These are phyloP conservation scores for Argentina anserina DNA, from an alignment of 306 rosid species.

Conservation along the genomic window DNA sequence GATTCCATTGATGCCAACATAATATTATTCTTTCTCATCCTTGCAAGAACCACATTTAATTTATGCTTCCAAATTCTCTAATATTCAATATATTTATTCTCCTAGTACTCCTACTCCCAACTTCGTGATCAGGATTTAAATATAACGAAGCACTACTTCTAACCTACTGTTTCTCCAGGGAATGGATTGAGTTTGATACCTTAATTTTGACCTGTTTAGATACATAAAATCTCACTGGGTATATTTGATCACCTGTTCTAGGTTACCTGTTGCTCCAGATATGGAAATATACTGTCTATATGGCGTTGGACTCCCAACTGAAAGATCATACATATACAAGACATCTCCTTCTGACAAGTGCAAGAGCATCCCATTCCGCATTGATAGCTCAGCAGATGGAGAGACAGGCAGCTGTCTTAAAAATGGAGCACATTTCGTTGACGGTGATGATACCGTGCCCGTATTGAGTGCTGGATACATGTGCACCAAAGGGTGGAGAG, in stretches of 20 bases:
- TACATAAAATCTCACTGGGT: constrained; percentile 4
- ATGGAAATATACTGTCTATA: constrained; percentile 76
- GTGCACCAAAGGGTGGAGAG: constrained; percentile 80
- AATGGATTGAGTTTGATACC: background rate
- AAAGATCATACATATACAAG: constrained; percentile 52
- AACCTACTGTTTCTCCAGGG: background rate
- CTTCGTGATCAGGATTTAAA: background rate
- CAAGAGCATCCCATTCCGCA: constrained; percentile 52
- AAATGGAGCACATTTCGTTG: constrained; percentile 49
- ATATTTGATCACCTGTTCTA: constrained; percentile 30
- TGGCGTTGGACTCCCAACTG: constrained; percentile 66
- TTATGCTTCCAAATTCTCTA: background rate
- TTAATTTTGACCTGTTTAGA: background rate
- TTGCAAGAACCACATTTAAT: background rate
- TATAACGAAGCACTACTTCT: background rate
- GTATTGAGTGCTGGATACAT: constrained; percentile 72
- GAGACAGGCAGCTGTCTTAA: constrained; percentile 33
- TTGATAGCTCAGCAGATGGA: constrained; percentile 49
- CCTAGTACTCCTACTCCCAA: background rate
- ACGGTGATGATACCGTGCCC: constrained; percentile 58
- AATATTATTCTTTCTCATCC: background rate
- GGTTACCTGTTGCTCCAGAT: constrained; percentile 66
- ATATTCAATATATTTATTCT: background rate
- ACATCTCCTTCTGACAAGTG: constrained; percentile 41
- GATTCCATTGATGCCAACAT: too few relatives aligned